Evolutionary conservation across 2,329 filamentous ascomycete genomes (phyloP).

Genomic region (Camillea tinctor): DNA sequence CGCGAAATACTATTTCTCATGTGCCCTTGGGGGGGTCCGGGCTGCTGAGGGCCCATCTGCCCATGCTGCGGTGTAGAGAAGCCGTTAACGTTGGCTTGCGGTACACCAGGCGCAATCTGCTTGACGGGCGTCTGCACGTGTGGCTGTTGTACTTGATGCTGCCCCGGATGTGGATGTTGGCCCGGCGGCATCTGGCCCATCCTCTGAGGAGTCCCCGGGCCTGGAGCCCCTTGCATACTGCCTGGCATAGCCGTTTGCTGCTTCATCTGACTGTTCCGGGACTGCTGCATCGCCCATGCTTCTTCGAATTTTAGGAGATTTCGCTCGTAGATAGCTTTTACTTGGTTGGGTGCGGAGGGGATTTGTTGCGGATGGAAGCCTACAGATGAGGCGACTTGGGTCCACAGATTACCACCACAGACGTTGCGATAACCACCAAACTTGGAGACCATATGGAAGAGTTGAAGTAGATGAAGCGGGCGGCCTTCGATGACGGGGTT

Average conservation of each 20-base stretch:
- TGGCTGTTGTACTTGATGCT: constrained; percentile 42
- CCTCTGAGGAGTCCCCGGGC: constrained; percentile 42
- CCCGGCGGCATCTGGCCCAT: constrained; percentile 41
- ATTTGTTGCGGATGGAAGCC: constrained; percentile 62
- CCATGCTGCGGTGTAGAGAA: constrained; percentile 45
- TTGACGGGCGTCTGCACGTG: constrained; percentile 44
- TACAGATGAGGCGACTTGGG: constrained; percentile 64
- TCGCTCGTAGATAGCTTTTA: constrained; percentile 72
- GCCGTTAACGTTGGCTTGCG: constrained; percentile 48
- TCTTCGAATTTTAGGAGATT: constrained; percentile 78
- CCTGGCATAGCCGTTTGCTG: constrained; percentile 41
- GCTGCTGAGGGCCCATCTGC: constrained; percentile 44
- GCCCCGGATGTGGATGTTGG: constrained; percentile 42
- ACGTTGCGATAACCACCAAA: constrained; percentile 75
- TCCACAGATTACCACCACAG: constrained; percentile 70
- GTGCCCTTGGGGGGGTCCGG: constrained; percentile 44
- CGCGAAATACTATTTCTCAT: constrained; percentile 52
- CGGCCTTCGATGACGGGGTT: constrained; percentile 74
- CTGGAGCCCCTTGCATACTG: constrained; percentile 33
- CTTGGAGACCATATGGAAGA: constrained; percentile 78
- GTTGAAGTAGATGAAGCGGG: constrained; percentile 68
- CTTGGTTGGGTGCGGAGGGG: constrained; percentile 65
- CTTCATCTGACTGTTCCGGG: constrained; percentile 49
- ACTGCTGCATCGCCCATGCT: constrained; percentile 57
- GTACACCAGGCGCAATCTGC: constrained; percentile 44